Conservation (phyloP, 805 yeast genomes). For the Yamadazyma akitaensis region DNA sequence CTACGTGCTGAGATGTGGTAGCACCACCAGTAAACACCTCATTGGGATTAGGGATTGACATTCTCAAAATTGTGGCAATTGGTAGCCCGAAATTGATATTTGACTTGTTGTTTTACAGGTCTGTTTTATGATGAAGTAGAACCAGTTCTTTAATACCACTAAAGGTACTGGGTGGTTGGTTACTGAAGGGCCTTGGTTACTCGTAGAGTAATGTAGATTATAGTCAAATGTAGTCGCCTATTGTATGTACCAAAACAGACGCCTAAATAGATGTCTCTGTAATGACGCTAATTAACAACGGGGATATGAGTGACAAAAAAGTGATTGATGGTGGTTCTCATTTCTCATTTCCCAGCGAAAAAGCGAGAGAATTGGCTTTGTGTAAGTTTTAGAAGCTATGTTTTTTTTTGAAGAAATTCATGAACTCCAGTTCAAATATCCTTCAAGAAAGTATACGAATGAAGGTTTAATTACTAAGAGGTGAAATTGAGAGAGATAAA, state of each 20-base stretch:
- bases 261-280: conserved; percentile 1
- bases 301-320: conserved; percentile 10
- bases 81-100: no score
- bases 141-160: background rate
- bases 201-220: background rate
- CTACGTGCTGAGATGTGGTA: conserved; percentile 62
- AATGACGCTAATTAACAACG: conserved; percentile 1
- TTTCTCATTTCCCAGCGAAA: conserved; percentile 3
- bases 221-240: background rate
- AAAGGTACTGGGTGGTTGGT: background rate
- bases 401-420: background rate
- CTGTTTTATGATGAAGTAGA: no score
- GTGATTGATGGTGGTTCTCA: conserved; percentile 7
- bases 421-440: background rate
- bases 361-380: background rate
- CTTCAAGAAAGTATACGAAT: no score
- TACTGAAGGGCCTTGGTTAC: background rate
- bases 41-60: conserved; percentile 9
- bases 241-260: background rate
- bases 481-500: no score
- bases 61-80: background rate
- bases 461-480: no score
- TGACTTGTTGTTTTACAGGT: background rate
- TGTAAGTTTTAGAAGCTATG: conserved; percentile 1
- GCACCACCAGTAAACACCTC: conserved; percentile 56